Conservation (phyloP, 116 monocot genomes). For the Posidonia oceanica region DNA sequence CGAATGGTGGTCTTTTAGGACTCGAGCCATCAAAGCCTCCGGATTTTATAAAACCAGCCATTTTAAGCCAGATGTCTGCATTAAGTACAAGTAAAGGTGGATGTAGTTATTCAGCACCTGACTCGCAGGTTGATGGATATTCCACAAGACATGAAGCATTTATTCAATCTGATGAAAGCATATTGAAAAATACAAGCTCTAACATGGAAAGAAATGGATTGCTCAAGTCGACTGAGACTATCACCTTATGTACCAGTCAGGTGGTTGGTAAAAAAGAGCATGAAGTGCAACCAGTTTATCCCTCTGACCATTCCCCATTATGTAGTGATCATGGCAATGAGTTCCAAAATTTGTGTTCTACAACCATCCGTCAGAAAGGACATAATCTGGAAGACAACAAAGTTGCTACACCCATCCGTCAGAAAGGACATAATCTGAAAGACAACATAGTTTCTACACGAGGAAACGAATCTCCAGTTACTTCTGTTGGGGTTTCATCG, state of each 20-base stretch:
- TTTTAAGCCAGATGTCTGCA: conserved; percentile 1
- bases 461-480: conserved; percentile 8
- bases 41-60: conserved; percentile 22
- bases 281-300: background rate
- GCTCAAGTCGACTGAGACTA: background rate
- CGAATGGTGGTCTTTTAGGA: conserved; percentile 85
- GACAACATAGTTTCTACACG: conserved; percentile 1
- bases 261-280: background rate
- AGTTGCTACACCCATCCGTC: conserved; percentile 3
- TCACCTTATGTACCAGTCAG: background rate
- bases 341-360: conserved; percentile 6
- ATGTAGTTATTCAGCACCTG: background rate
- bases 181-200: conserved; percentile 1
- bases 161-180: conserved; percentile 1
- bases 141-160: background rate
- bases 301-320: background rate
- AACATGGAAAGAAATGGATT: background rate
- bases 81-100: background rate
- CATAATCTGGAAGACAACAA: conserved; percentile 5
- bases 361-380: background rate
- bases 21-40: conserved; percentile 87
- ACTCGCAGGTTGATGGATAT: background rate
- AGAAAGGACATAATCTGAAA: conserved; percentile 2
- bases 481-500: conserved; percentile 10
- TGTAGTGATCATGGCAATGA: conserved; percentile 6